Base-by-base conservation (phyloP, 1,284 basidiomycete genomes). In the Ganoderma boninense region DNA sequence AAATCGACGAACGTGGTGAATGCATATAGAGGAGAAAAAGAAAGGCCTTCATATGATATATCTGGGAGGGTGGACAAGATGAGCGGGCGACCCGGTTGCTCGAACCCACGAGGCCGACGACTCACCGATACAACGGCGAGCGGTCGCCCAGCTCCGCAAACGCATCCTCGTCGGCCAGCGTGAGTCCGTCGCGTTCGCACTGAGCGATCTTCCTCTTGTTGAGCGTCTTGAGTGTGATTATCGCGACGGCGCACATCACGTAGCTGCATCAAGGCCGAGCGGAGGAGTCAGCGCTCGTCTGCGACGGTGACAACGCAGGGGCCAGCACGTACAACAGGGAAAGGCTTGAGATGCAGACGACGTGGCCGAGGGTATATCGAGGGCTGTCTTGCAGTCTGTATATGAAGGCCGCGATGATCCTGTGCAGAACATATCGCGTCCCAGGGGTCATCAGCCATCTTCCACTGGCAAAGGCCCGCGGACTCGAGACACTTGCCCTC, bases 401-500 rank as follows among this genome's bases (percentile, higher is more conserved):
- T 16, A 74, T 74, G 62, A 74, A 74, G 6, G 73, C 72, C n/a
- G 71, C 65, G 5, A 64, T 67, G 35, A 74, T 68, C 10, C 73
- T 74, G 40, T 2, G 7, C 38, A 8, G 38, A 56, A 56, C 10
- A 23, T 11, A 14, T 2, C 23, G 23, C 23, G 4, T 40, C 7
- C 38, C 38, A 1, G 38, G 11, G 11, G 38, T 54, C 49, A 10
- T 54, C n/a, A 54, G 49, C 23, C 11, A 54, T 23, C 13, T 4
- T 3, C 6, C 23, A 5, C 6, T 54, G 2, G 23, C 7, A 14
- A 13, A 11, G 13, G n/a, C n/a, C 8, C 11, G 46, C 56, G 23
- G 6, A 10, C 23, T 14, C n/a, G 8, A 29, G 49, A 54, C 4
- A 13, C 49, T 29, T 14, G 26, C 49, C 49, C 89, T 5, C 90